These are phyloP conservation scores for Neurospora sp. DNA, from an alignment of 495 filamentous ascomycete genomes.

Conservation along the genomic window DNA sequence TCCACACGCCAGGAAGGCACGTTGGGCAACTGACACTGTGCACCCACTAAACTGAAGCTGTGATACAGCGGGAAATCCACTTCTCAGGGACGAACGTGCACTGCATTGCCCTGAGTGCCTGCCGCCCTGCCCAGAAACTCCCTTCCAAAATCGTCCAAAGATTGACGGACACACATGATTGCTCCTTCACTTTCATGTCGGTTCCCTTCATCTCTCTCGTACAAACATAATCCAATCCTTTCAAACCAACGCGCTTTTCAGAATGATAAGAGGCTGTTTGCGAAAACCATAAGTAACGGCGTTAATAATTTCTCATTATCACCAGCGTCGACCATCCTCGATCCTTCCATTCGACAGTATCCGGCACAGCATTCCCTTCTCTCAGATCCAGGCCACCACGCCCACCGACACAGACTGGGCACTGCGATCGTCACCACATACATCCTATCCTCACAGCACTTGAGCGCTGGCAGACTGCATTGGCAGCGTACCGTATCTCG, in stretches of 20 bases:
- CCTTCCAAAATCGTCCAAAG: neutral
- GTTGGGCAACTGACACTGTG: neutral
- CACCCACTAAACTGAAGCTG: neutral
- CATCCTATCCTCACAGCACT: neutral
- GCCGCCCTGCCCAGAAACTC: neutral
- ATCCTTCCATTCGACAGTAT: neutral
- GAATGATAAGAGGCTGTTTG: too few relatives aligned
- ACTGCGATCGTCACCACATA: neutral
- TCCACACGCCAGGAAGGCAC: neutral
- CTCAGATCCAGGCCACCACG: neutral
- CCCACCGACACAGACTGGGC: neutral
- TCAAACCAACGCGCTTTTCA: neutral
- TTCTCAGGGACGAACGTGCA: neutral
- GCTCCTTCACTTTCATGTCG: neutral
- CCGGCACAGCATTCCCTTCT: neutral
- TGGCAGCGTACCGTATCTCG: neutral
- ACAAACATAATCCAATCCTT: neutral
- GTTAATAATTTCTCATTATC: neutral
- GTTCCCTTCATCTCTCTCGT: neutral
- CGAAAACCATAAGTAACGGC: too few relatives aligned
- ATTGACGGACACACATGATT: neutral
- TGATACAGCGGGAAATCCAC: neutral
- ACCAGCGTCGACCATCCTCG: neutral
- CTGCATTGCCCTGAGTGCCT: neutral
- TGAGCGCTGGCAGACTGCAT: neutral